Base-by-base conservation (phyloP, 352 stramenopile genomes). In the Phytophthora hibernalis region DNA sequence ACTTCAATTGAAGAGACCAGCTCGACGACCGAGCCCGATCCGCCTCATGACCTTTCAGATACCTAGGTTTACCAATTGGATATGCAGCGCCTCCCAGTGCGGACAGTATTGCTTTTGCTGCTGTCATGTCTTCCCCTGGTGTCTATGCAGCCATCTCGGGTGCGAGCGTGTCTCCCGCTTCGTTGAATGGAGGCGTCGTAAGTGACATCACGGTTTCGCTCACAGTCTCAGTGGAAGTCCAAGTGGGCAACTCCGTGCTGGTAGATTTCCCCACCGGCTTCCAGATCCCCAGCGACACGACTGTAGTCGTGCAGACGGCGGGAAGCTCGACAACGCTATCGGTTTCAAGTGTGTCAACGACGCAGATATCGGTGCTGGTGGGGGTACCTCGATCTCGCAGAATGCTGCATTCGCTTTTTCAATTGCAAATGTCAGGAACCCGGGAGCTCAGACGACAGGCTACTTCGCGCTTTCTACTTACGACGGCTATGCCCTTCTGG, bases 241-340 rank as follows among this genome's bases (percentile, higher is more conserved):
- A 56, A 0, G 53, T 76, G 26, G 63, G 61, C 22, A 70, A 57
- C 8, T 65, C 54, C 0, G 54, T 85, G 10, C 11, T 72, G 24
- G 50, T 85, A 7, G 12, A 62, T n/a, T 80, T 85, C 37, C 72
- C 79, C 9, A 42, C 35, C 0, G 74, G 63, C 1, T 85, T 87
- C 26, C 20, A 51, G 5, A 26, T 87, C 26, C 61, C 62, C 4
- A 62, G 54, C 22, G 6, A 7, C 2, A 50, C 74, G 16, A 47
- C 51, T 11, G 13, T 70, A 10, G 28, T 61, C 4, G 54, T 80
- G 1, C 18, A 40, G n/a, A 64, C 28, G 9, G 15, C 58, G 3
- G 47, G 49, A 1, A 60, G 47, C 16, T 42, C 68, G 1, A 80
- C 76, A 8, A 80, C 80, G 51, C 59, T 89, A 0, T 60, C 51